A percentile compares a stretch with the other conserved stretches of the same genome.
Evolutionary conservation across 78 protist species (phyloP).

Genomic region (Dictyostelium capitatum): DNA sequence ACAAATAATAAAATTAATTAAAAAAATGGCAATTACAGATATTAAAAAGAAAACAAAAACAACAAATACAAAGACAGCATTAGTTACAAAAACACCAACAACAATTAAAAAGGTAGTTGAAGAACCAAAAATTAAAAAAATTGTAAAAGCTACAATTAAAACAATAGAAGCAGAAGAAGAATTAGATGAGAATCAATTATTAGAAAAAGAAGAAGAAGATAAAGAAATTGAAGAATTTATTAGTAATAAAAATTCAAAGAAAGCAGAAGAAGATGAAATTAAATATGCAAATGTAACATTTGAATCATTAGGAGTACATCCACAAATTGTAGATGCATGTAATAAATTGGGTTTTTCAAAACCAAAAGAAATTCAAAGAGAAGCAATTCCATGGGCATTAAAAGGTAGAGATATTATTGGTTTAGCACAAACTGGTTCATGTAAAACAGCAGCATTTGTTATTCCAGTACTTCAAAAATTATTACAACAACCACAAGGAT

Average conservation of each 20-base stretch:
- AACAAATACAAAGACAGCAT: background rate
- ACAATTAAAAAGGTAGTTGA: background rate
- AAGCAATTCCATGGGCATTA: conserved; percentile 93
- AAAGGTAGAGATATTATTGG: conserved; percentile 94
- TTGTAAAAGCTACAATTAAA: background rate
- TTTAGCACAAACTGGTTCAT: conserved; percentile 98
- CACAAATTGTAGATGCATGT: conserved; percentile 86
- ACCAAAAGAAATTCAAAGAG: conserved; percentile 92
- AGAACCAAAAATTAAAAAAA: background rate
- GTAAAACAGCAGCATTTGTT: conserved; percentile 98
- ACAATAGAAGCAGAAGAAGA: background rate
- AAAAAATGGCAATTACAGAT: background rate
- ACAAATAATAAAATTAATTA: no score
- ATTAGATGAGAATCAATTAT: background rate
- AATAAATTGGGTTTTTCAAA: conserved; percentile 37
- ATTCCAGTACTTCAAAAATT: conserved; percentile 94
- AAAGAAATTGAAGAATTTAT: conserved; percentile 17
- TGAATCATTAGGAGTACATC: conserved; percentile 85
- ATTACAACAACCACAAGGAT: conserved; percentile 73
- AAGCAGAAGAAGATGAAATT: background rate
- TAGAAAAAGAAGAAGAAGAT: conserved; percentile 23
- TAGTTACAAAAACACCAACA: background rate
- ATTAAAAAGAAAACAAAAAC: background rate
- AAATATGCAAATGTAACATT: conserved; percentile 57
- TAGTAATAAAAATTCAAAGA: background rate